Conservation (phyloP, 306 rosid species). For the Dalbergia cochinchinensis region DNA sequence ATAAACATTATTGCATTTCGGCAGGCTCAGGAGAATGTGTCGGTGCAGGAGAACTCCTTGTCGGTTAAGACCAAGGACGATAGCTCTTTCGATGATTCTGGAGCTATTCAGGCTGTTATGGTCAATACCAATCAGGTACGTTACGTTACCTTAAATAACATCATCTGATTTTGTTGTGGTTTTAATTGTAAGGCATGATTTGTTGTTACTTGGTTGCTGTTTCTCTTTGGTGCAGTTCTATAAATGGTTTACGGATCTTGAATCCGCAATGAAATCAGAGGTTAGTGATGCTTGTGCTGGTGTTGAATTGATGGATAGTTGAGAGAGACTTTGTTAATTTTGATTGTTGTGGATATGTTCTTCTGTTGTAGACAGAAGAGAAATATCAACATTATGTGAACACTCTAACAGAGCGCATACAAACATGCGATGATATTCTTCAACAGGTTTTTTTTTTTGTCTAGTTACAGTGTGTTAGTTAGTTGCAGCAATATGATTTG, state of each 20-base stretch:
- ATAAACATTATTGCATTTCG: conserved; percentile 21
- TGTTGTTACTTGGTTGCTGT: conserved; percentile 12
- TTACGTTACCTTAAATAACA: background rate
- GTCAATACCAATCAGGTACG: conserved; percentile 88
- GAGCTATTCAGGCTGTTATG: conserved; percentile 71
- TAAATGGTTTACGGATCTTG: conserved; percentile 96
- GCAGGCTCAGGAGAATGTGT: conserved; percentile 67
- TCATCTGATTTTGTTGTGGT: conserved; percentile 10
- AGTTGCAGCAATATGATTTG: conserved; percentile 2
- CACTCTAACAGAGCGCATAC: conserved; percentile 86
- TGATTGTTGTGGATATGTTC: conserved; percentile 28
- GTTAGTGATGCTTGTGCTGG: conserved; percentile 53
- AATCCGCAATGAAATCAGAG: conserved; percentile 98
- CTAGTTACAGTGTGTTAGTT: background rate
- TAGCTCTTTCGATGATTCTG: conserved; percentile 62
- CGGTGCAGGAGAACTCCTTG: conserved; percentile 63
- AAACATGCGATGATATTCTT: conserved; percentile 91
- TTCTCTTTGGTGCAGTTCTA: conserved; percentile 71
- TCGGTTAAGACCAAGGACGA: conserved; percentile 65
- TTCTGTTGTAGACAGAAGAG: conserved; percentile 85
- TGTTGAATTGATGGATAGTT: background rate
- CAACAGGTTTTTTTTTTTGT: conserved; percentile 60
- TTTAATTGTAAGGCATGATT: background rate
- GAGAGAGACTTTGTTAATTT: background rate
- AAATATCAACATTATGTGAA: conserved; percentile 90